Base-by-base conservation (phyloP, 768 basidiomycete species). In the Suillus spraguei region DNA sequence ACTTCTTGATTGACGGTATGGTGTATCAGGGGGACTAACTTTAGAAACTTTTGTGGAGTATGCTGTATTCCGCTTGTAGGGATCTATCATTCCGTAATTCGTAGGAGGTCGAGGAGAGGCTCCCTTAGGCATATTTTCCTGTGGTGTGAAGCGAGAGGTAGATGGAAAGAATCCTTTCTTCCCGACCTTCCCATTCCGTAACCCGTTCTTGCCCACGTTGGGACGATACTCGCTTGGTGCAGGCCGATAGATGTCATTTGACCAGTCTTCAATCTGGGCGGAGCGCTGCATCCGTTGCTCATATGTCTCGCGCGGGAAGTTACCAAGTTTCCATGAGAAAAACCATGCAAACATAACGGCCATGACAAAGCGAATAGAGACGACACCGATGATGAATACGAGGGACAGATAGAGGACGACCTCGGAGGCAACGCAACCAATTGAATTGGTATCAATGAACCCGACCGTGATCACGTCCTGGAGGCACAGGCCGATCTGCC, bases 301-400 rank as follows among this genome's bases (percentile, higher is more conserved):
- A 73, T 95, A 94, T 17, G 94, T 94, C 78, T 99, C 97, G 44
- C 86, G 84, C 65, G 91, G 90, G 83, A 97, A 99, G 67, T 92
- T 91, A 55, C 97, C 97, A 47, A 99, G 82, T 70, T 88, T 88
- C 89, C 92, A 95, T n/a, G 92, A 94, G 75, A 93, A 91, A 85
- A 98, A 99, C 97, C 97, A 99, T 32, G 92, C 85, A 77, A 99
- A 99, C 74, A 97, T 82, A 72, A 97, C 92, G 54, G 97, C 97
- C 95, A 99, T 97, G 68, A 85, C 81, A 79, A 99, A 99, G 41
- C 95, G 92, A 74, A 97, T 95, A 60, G 86, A 83, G 66, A 99
- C 97, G 65, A 99, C 97, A 64, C 97, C 97, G 66, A 97, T 90
- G 74, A 99, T 99, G 85, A 99, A 97, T 67, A 95, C 85, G 70